Evolutionary conservation across 192 early-diverging fungal genomes (phyloP).

Genomic region (Bifiguratus adelaidae): DNA sequence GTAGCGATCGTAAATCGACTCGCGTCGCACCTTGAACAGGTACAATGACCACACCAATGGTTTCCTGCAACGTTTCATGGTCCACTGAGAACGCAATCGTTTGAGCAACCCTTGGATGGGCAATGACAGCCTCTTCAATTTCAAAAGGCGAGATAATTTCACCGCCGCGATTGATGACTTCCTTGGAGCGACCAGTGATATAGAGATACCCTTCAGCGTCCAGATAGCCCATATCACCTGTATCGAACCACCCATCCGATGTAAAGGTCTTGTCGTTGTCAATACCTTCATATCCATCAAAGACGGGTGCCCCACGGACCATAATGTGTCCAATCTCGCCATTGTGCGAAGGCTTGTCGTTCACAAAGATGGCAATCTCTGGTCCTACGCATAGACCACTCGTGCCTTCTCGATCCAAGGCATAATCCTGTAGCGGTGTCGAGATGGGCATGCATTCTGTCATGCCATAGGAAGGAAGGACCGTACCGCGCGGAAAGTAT

Average conservation of each 20-base stretch:
- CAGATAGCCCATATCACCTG: conserved; percentile 60
- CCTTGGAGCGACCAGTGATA: conserved; percentile 68
- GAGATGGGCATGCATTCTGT: conserved; percentile 42
- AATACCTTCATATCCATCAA: conserved; percentile 27
- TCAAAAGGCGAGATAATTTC: conserved; percentile 74
- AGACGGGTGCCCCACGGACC: conserved; percentile 25
- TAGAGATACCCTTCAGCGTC: conserved; percentile 57
- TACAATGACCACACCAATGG: conserved; percentile 28
- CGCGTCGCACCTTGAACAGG: conserved; percentile 5
- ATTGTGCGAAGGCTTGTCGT: neutral
- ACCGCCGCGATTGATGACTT: conserved; percentile 75
- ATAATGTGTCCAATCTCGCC: conserved; percentile 26
- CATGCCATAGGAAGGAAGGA: conserved; percentile 35
- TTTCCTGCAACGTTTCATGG: conserved; percentile 30
- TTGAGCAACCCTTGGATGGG: conserved; percentile 19
- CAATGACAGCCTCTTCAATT: conserved; percentile 32
- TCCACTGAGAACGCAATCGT: conserved; percentile 29
- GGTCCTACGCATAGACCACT: conserved; percentile 24
- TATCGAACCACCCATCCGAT: conserved; percentile 56
- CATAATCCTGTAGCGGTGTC: conserved; percentile 26
- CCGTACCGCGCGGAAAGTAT: conserved; percentile 12
- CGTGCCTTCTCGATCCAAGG: conserved; percentile 22
- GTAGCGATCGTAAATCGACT: conserved; percentile 9
- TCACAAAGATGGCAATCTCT: conserved; percentile 25
- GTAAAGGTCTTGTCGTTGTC: conserved; percentile 19